Base-by-base conservation (phyloP, 768 basidiomycete species). In the Amanita exitialis region DNA sequence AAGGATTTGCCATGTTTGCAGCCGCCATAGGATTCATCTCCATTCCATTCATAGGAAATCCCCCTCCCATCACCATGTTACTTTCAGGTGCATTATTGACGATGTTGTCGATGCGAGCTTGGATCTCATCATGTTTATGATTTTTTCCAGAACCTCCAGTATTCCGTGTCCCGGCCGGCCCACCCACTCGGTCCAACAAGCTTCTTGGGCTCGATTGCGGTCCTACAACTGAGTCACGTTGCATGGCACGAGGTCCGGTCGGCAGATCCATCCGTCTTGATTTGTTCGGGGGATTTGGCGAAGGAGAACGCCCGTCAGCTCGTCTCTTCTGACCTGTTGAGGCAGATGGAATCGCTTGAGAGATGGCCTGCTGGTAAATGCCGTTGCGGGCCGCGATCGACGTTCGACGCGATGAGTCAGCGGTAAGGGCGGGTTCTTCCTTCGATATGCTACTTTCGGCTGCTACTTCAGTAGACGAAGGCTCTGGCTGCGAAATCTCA, bases 221-320 rank as follows among this genome's bases (percentile, higher is more conserved):
- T 43, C 52, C 61, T 13, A 42, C 57, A 49, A 49, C 57, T 56
- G 62, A 69, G 32, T 73, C 72, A 47, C 72, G 71, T 44, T 72
- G 69, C 89, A 93, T 91, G 1, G 89, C 90, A 47, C 92, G 78
- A 16, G 92, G 92, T 20, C 86, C 90, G 2, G 85, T 86, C 1
- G 92, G 92, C 1, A 87, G 69, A 55, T 90, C 88, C 25, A 75
- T 82, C 54, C 86, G 79, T 55, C 87, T 75, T 10, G 78, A 67
- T 64, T 91, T 91, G 58, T 79, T 79, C 4, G 85, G 81, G 44
- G 79, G 78, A 49, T 66, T 69, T 12, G 78, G 79, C 7, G 81
- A 79, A 7, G 85, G 83, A 10, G 86, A 86, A 27, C 83, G 78
- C 35, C 78, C 78, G 32, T 80, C 82, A 13, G 79, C 77, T 2